Evolutionary conservation across 345 rosid genomes (phyloP).

Genomic region (Lagerstroemia speciosa): DNA sequence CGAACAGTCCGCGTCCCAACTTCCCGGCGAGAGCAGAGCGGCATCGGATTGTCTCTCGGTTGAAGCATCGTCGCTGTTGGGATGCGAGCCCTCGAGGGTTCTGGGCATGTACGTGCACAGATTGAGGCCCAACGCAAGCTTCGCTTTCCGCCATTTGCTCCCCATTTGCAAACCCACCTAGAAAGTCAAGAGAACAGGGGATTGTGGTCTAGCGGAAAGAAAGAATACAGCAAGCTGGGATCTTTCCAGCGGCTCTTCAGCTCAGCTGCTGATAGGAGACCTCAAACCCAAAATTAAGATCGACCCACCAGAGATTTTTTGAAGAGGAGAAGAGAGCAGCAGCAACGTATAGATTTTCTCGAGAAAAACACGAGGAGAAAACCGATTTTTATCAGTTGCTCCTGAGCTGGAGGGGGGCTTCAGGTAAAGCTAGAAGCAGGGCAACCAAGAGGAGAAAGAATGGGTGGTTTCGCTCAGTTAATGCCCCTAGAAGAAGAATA

Average conservation of each 20-base stretch:
- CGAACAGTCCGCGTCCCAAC: constrained; percentile 25
- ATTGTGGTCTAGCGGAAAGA: not conserved
- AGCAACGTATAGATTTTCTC: not conserved
- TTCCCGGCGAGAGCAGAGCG: constrained; percentile 68
- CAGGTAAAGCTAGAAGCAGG: constrained; percentile 15
- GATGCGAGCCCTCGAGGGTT: constrained; percentile 42
- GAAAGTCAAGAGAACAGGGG: not conserved
- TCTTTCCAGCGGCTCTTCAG: not conserved
- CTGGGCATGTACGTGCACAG: constrained; percentile 63
- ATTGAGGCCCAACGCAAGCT: constrained; percentile 62
- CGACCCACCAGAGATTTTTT: not conserved
- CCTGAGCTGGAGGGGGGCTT: not conserved
- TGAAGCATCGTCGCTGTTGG: constrained; percentile 24
- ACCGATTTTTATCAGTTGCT: not conserved
- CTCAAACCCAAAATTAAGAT: not conserved
- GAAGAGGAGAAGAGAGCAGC: not conserved
- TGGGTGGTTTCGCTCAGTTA: not conserved
- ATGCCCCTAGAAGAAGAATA: not conserved
- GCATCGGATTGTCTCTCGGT: constrained; percentile 68
- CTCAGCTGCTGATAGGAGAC: not conserved
- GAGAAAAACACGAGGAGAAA: not conserved
- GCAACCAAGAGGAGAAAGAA: constrained; percentile 9
- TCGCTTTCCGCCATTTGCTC: constrained; percentile 80
- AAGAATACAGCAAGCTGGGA: not conserved
- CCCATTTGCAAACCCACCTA: constrained; percentile 34